Evolutionary conservation across 2,329 filamentous ascomycete species (phyloP), one percentile per base, ranked within the genome.

Genomic region (Beauveria sp.): DNA sequence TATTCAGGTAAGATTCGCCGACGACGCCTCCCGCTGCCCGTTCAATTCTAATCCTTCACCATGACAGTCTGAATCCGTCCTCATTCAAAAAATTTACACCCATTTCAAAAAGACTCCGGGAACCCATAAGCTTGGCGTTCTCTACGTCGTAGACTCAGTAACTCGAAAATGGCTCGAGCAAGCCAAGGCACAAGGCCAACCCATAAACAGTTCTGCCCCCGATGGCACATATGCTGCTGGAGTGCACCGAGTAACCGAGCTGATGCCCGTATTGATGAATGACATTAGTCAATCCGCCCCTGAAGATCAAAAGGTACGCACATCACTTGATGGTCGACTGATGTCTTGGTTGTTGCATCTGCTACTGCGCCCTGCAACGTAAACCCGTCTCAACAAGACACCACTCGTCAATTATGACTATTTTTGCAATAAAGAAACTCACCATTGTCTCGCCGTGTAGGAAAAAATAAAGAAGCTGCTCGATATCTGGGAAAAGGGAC

Each of bases 71-170:
- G 93, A 97, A 79, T 94, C 91, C 59, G 87, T 92, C 69, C 86
- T 99, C 71, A 91, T 97, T 69, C 92, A 96, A 75, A 97, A 96
- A 75, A 89, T 99, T 71, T 96, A 90, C 78, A 96, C 92, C 67
- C 92, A 97, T 72, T 96, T 97, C 83, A 96, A 96, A 77, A 96
- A 94, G 77, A 88, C 92, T 67, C 91, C 91, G 63, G 86, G 86
- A 73, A 96, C 92, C 74, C 93, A 99, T 84, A 99, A 99, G 79
- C 84, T 99, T 76, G 94, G 94, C 78, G 92, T 97, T 72, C 88
- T 99, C 79, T 99, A 99, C 87, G 92, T 97, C 79, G 91, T 99
- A 92, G 94, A 99, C 84, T 96, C 93, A 81, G 92, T 99, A 84
- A 93, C 92, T 76, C 91, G 94, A 78, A 93, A 96, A 80, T 99